Evolutionary conservation across 257 asterid species (phyloP).

Genomic region (Lycium barbarum): DNA sequence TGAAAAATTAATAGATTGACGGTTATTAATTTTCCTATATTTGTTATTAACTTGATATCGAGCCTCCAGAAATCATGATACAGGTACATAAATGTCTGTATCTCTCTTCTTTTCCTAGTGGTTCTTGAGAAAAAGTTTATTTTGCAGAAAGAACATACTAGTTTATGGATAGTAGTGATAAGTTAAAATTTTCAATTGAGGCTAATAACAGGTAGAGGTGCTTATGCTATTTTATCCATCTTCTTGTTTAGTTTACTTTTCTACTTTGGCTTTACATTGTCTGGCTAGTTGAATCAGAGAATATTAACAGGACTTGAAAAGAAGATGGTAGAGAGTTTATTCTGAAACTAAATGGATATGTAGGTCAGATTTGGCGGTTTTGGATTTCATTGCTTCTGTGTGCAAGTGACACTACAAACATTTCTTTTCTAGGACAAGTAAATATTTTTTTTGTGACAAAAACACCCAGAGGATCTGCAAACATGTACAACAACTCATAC

Average conservation of each 20-base stretch:
- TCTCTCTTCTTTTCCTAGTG: not conserved
- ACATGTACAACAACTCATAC: not conserved
- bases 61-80: not conserved
- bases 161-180: not conserved
- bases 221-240: not conserved
- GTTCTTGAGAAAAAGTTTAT: not conserved
- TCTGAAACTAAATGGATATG: not conserved
- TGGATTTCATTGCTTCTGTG: not conserved
- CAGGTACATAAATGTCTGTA: not conserved
- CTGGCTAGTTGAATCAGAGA: constrained; percentile 1
- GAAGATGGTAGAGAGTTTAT: not conserved
- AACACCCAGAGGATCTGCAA: not conserved
- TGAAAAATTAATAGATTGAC: not conserved
- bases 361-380: not conserved
- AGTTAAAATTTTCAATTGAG: not conserved
- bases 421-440: constrained; percentile 6
- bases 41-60: not conserved
- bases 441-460: not conserved
- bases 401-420: not conserved
- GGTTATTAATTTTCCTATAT: not conserved
- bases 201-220: not conserved
- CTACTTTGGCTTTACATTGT: not conserved
- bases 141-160: not conserved
- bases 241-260: not conserved
- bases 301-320: not conserved